Evolutionary conservation across 2,329 filamentous ascomycete species (phyloP).

Genomic region (Pseudomassariella vexata): DNA sequence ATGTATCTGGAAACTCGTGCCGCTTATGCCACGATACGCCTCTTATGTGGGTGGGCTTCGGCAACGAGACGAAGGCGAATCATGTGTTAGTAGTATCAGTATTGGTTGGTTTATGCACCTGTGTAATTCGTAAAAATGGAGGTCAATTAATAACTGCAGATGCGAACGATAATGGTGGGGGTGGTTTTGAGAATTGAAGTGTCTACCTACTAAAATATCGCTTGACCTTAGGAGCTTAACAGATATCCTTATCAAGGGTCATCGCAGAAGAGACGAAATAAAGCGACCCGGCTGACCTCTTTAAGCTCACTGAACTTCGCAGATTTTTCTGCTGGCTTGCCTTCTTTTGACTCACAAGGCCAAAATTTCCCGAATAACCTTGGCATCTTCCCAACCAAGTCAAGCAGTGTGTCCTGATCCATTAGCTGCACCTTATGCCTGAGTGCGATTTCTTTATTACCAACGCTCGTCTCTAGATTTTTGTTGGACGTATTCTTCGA

Average conservation of each 20-base stretch:
- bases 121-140: constrained; percentile 34
- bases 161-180: constrained; percentile 24
- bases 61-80: constrained; percentile 79
- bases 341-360: too few relatives aligned
- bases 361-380: too few relatives aligned
- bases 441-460: too few relatives aligned
- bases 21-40: constrained; percentile 76
- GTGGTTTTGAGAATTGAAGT: constrained; percentile 75
- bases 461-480: too few relatives aligned
- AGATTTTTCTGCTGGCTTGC: too few relatives aligned
- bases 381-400: too few relatives aligned
- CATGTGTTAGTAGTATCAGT: constrained; percentile 66
- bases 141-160: constrained; percentile 13
- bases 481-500: too few relatives aligned
- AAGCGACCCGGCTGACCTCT: constrained; percentile 65
- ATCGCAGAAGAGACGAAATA: constrained; percentile 78
- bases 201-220: constrained; percentile 99
- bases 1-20: constrained; percentile 85
- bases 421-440: too few relatives aligned
- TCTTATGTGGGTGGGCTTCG: constrained; percentile 66
- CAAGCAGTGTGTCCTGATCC: too few relatives aligned
- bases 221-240: constrained; percentile 87
- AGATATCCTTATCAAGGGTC: constrained; percentile 99
- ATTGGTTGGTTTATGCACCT: constrained; percentile 79
- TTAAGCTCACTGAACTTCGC: constrained; percentile 67